These are phyloP conservation scores for Pseudogymnoascus sp. DNA, from an alignment of 2,329 filamentous ascomycete species.

Conservation along the genomic window DNA sequence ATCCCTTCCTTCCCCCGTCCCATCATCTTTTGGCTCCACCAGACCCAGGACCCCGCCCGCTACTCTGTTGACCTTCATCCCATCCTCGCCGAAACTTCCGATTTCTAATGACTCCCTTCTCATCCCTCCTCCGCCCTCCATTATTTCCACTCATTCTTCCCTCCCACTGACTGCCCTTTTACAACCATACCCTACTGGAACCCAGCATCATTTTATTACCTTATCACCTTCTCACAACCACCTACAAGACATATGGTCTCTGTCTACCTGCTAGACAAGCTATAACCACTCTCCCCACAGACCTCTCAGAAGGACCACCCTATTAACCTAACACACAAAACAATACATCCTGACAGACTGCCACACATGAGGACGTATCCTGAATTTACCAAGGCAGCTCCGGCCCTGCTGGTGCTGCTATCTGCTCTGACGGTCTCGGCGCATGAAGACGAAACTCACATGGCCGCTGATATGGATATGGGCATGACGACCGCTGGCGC, in stretches of 20 bases:
- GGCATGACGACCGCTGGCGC: constrained; percentile 12
- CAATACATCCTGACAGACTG: not conserved
- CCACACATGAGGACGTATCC: not conserved
- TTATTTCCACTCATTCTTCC: not conserved
- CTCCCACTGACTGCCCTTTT: not conserved
- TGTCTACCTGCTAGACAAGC: not conserved
- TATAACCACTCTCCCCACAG: not conserved
- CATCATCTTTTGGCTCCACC: not conserved
- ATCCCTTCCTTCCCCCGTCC: not conserved
- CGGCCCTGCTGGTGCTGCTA: constrained; percentile 27
- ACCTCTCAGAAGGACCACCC: not conserved
- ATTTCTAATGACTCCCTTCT: not conserved
- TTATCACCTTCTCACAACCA: not conserved
- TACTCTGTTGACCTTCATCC: not conserved
- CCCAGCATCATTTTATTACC: not conserved
- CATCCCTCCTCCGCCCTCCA: not conserved
- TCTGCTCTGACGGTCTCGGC: constrained; percentile 29
- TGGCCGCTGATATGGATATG: constrained; percentile 29
- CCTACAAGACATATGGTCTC: not conserved
- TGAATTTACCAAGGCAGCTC: constrained; percentile 17
- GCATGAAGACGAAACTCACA: constrained; percentile 21
- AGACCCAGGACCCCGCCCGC: not conserved
- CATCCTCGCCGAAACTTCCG: constrained; percentile 4
- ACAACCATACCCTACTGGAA: not conserved
- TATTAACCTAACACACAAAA: not conserved